Evolutionary conservation across 1,284 basidiomycete species (phyloP).

Genomic region (Ustilago bromivora): DNA sequence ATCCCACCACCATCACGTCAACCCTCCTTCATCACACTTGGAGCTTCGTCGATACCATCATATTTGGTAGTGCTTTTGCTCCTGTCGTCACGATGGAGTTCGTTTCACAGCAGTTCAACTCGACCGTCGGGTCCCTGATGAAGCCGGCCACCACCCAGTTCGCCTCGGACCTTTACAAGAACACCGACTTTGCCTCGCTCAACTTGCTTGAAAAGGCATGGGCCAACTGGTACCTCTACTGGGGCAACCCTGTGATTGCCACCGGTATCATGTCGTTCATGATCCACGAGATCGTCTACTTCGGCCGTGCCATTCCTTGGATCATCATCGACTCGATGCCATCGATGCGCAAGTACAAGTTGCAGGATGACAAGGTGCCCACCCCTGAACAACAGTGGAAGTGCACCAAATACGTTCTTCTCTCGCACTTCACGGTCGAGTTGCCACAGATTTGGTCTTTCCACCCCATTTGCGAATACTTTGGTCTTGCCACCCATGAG

Average conservation of each 20-base stretch:
- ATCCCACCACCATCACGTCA: slow-evolving; percentile 13
- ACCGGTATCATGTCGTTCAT: slow-evolving; percentile 94
- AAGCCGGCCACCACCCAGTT: slow-evolving; percentile 69
- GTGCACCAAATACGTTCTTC: slow-evolving; percentile 92
- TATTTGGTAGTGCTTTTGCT: slow-evolving; percentile 9
- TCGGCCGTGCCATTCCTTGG: slow-evolving; percentile 94
- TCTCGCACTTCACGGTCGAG: slow-evolving; percentile 96
- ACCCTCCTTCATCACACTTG: not conserved
- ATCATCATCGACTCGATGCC: slow-evolving; percentile 94
- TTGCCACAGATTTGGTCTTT: slow-evolving; percentile 96
- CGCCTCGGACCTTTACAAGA: slow-evolving; percentile 63
- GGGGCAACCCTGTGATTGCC: slow-evolving; percentile 87
- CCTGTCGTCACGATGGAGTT: slow-evolving; percentile 43
- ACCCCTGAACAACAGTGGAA: slow-evolving; percentile 89
- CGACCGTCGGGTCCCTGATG: slow-evolving; percentile 46
- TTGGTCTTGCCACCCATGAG: slow-evolving; percentile 91
- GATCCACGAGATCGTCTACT: slow-evolving; percentile 95
- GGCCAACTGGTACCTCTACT: slow-evolving; percentile 69
- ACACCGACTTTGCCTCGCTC: slow-evolving; percentile 56
- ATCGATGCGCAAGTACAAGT: slow-evolving; percentile 93
- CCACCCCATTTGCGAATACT: slow-evolving; percentile 88
- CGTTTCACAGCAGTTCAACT: slow-evolving; percentile 48
- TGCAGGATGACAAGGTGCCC: slow-evolving; percentile 84
- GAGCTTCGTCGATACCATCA: slow-evolving; percentile 6
- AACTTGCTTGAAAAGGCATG: slow-evolving; percentile 70